These are phyloP conservation scores for Boechera retrofracta DNA, from an alignment of 345 rosid species.

Conservation along the genomic window DNA sequence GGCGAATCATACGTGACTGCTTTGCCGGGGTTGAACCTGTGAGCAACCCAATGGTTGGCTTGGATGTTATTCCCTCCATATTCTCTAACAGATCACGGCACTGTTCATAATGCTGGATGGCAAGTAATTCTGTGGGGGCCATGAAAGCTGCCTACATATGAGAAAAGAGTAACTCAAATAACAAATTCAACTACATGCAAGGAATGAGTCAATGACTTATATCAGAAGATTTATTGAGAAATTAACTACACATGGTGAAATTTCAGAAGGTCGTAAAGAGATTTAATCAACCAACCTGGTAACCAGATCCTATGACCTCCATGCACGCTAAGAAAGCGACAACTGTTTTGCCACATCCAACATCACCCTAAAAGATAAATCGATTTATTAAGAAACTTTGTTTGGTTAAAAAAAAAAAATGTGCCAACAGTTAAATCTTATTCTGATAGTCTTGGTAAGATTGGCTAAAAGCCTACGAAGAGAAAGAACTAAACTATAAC, in stretches of 20 bases:
- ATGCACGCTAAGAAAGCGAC: slow-evolving; percentile 96
- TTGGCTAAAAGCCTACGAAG: not conserved
- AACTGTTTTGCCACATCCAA: slow-evolving; percentile 97
- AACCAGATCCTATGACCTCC: slow-evolving; percentile 93
- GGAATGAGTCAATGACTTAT: not conserved
- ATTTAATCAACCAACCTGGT: slow-evolving; percentile 68
- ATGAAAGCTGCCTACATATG: slow-evolving; percentile 88
- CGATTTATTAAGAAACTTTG: slow-evolving; percentile 7
- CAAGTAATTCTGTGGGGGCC: slow-evolving; percentile 99
- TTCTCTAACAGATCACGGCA: slow-evolving; percentile 70
- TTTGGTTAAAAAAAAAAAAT: slow-evolving; percentile 21
- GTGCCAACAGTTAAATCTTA: slow-evolving; percentile 14
- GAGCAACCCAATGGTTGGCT: slow-evolving; percentile 86
- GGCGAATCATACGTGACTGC: slow-evolving; percentile 79
- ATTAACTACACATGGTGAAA: not conserved
- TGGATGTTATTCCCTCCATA: slow-evolving; percentile 58
- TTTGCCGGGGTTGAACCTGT: slow-evolving; percentile 90
- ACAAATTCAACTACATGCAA: slow-evolving; percentile 16
- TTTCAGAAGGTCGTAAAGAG: not conserved
- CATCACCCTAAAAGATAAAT: slow-evolving; percentile 75
- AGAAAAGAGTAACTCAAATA: slow-evolving; percentile 9
- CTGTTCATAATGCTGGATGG: slow-evolving; percentile 87
- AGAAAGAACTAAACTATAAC: not conserved
- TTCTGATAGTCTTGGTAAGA: not conserved
- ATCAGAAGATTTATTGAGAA: slow-evolving; percentile 5